phyloP scores from a whole-genome alignment of 192 early-diverging fungal species.

The Rhizophagus sp. region DNA sequence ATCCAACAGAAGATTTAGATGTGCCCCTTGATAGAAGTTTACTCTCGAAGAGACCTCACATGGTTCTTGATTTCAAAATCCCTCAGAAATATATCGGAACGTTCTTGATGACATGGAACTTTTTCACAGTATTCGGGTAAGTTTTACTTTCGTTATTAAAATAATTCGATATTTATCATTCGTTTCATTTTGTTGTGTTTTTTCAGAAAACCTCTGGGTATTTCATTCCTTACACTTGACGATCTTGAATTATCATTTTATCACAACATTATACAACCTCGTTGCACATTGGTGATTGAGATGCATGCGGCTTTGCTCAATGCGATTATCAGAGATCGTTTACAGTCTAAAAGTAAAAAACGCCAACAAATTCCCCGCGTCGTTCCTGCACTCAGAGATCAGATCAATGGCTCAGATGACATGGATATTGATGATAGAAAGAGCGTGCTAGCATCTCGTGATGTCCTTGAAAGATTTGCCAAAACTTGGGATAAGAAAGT shows the following conservation, averaged over 20 bases:
- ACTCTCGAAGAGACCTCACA: constrained; percentile 44
- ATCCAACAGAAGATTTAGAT: constrained; percentile 88
- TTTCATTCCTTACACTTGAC: neutral
- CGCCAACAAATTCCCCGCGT: neutral
- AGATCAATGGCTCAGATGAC: constrained; percentile 20
- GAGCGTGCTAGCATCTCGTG: constrained; percentile 37
- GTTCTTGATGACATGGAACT: constrained; percentile 66
- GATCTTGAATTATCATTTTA: constrained; percentile 9
- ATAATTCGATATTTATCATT: neutral
- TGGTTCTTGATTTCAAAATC: constrained; percentile 49
- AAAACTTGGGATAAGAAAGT: constrained; percentile 46
- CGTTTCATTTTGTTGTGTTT: neutral
- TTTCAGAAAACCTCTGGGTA: neutral
- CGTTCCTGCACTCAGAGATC: neutral
- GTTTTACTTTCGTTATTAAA: too few relatives aligned
- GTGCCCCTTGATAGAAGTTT: constrained; percentile 32
- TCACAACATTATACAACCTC: neutral
- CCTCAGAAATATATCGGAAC: constrained; percentile 45
- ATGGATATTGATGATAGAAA: constrained; percentile 17
- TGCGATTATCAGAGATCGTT: constrained; percentile 12
- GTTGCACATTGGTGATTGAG: neutral
- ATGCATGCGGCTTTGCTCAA: constrained; percentile 11
- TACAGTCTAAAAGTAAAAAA: constrained; percentile 7
- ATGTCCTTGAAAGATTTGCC: constrained; percentile 42
- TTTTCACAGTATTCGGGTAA: constrained; percentile 61